These are phyloP conservation scores for Podospora didyma DNA, from an alignment of 495 filamentous ascomycete species.

Conservation along the genomic window DNA sequence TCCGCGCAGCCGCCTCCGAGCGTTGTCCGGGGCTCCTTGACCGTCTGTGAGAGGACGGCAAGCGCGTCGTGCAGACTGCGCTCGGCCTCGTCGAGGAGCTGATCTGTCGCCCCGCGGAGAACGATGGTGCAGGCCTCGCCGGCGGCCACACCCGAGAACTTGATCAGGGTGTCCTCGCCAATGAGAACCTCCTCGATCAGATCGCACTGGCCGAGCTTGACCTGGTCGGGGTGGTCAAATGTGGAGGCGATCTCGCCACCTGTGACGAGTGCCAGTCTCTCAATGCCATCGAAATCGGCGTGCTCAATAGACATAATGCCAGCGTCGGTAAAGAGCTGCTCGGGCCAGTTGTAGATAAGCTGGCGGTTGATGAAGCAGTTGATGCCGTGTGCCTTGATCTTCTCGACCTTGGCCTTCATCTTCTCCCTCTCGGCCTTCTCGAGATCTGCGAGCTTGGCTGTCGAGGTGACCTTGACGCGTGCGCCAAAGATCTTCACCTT, in stretches of 20 bases:
- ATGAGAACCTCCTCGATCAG: constrained; percentile 97
- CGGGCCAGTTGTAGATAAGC: constrained; percentile 99
- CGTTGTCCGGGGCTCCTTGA: constrained; percentile 89
- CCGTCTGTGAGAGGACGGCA: constrained; percentile 94
- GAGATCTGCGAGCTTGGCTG: constrained; percentile 91
- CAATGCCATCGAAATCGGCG: constrained; percentile 97
- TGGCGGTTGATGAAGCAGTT: constrained; percentile 99
- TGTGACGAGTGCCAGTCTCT: constrained; percentile 89
- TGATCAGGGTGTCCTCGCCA: constrained; percentile 94
- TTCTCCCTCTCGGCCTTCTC: constrained; percentile 98
- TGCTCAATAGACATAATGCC: constrained; percentile 99
- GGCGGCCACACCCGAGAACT: constrained; percentile 92
- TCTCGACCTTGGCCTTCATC: constrained; percentile 98
- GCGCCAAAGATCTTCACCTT: constrained; percentile 99
- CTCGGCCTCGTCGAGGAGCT: constrained; percentile 94
- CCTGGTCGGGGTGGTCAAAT: constrained; percentile 95
- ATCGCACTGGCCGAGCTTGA: constrained; percentile 93
- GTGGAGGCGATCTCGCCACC: constrained; percentile 96
- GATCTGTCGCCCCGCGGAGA: constrained; percentile 91
- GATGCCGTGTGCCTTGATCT: constrained; percentile 97
- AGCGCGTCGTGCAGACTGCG: constrained; percentile 93
- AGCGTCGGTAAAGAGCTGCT: constrained; percentile 96
- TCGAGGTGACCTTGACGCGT: constrained; percentile 89
- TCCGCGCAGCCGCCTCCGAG: constrained; percentile 95
- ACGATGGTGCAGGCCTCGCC: constrained; percentile 96